Percentiles rank a stretch among this genome's conserved stretches.
These are phyloP conservation scores for Colletotrichum kahawae DNA, from an alignment of 2,329 filamentous ascomycete species.

Conservation along the genomic window DNA sequence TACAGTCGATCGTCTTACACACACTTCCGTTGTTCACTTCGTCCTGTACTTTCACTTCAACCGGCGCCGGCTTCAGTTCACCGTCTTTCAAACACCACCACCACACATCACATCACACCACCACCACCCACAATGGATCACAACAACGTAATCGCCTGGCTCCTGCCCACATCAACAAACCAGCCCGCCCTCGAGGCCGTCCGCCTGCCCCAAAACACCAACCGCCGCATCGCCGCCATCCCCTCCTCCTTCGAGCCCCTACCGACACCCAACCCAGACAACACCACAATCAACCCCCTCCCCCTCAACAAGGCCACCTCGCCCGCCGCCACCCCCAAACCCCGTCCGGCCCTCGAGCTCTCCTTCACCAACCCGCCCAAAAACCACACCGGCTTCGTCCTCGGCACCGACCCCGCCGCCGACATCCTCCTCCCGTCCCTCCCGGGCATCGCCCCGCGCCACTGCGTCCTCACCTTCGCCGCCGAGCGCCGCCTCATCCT, in stretches of 20 bases:
- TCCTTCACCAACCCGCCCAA: constrained; percentile 38
- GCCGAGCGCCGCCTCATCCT: constrained; percentile 40
- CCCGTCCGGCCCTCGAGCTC: constrained; percentile 36
- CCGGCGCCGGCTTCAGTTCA: background rate
- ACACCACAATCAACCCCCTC: constrained; percentile 12
- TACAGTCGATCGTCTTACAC: background rate
- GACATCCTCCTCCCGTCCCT: constrained; percentile 41
- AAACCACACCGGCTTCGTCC: constrained; percentile 39
- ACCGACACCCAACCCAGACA: background rate
- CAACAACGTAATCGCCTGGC: constrained; percentile 23
- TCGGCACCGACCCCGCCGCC: constrained; percentile 42
- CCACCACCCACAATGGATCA: background rate
- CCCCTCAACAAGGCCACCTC: background rate
- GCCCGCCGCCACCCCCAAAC: background rate
- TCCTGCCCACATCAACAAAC: constrained; percentile 21
- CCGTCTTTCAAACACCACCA: background rate
- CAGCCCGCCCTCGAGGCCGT: constrained; percentile 17
- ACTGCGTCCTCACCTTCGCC: constrained; percentile 45
- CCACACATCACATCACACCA: background rate
- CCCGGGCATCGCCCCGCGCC: constrained; percentile 37
- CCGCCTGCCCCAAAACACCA: constrained; percentile 13
- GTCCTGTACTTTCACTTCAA: background rate
- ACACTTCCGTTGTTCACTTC: background rate
- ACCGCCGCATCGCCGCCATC: constrained; percentile 10
- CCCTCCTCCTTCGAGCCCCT: constrained; percentile 5